phyloP scores from a whole-genome alignment of 257 asterid genomes.

The Gentiana straminea region DNA sequence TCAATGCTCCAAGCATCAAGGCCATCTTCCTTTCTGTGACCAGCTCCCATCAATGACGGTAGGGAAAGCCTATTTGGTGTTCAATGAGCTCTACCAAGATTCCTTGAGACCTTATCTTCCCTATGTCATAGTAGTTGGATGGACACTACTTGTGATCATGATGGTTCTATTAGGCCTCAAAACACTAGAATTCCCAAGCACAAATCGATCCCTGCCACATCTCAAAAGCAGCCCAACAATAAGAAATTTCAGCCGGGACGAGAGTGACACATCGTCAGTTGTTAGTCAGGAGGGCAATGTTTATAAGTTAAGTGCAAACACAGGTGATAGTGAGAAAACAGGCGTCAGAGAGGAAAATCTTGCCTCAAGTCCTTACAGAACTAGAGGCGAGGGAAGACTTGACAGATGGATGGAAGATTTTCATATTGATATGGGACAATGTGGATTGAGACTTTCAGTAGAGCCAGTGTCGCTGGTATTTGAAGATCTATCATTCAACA shows the following conservation, averaged over 20 bases:
- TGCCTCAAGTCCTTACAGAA: background rate
- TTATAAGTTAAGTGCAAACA: background rate
- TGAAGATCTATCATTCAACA: constrained; percentile 6
- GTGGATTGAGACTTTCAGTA: constrained; percentile 1
- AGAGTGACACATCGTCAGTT: background rate
- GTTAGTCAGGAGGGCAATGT: background rate
- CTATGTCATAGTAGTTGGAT: constrained; percentile 6
- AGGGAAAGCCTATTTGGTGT: constrained; percentile 10
- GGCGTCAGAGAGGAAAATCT: background rate
- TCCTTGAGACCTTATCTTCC: constrained; percentile 4
- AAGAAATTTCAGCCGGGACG: constrained; percentile 1
- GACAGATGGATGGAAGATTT: constrained; percentile 4
- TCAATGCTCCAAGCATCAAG: constrained; percentile 8
- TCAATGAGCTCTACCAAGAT: constrained; percentile 4
- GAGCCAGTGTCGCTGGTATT: constrained; percentile 9
- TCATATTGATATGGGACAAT: background rate
- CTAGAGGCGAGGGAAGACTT: background rate
- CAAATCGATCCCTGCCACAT: constrained; percentile 9
- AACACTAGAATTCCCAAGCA: constrained; percentile 1
- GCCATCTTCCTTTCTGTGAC: constrained; percentile 10
- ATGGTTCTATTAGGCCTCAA: background rate
- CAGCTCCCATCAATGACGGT: constrained; percentile 6
- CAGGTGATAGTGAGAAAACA: background rate
- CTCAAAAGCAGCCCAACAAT: background rate
- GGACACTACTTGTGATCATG: constrained; percentile 3